Conservation (phyloP, 2,329 filamentous ascomycete genomes). For the Penicillium polonicum region DNA sequence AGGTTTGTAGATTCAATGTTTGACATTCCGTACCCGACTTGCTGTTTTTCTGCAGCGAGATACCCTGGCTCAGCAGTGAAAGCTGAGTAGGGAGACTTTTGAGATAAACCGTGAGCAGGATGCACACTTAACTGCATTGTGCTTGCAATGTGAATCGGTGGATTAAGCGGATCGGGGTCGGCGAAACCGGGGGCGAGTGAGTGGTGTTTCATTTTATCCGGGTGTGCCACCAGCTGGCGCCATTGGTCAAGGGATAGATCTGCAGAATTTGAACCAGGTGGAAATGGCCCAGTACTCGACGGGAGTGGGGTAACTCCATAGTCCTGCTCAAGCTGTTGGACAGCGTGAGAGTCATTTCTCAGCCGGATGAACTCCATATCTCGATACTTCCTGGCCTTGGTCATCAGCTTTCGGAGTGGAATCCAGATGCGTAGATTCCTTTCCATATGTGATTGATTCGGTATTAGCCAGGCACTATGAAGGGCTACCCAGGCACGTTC, state of each 20-base stretch:
- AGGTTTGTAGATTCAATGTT: not conserved
- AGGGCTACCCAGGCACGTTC: conserved; percentile 52
- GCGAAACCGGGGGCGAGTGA: too few relatives aligned
- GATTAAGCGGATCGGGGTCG: not conserved
- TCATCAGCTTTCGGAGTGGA: conserved; percentile 35
- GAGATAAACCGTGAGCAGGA: not conserved
- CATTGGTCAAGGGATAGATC: conserved; percentile 31
- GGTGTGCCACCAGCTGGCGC: conserved; percentile 27
- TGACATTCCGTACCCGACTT: not conserved
- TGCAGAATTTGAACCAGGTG: conserved; percentile 14
- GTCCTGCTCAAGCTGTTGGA: conserved; percentile 5
- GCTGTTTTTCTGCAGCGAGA: not conserved
- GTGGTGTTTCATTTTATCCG: not conserved
- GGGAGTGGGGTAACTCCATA: conserved; percentile 18
- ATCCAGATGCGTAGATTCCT: conserved; percentile 38
- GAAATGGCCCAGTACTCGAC: conserved; percentile 29
- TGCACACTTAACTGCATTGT: not conserved
- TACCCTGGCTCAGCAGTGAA: not conserved
- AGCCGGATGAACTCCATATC: conserved; percentile 33
- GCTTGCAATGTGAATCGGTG: not conserved
- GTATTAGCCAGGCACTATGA: conserved; percentile 45
- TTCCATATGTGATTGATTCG: conserved; percentile 30
- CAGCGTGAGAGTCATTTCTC: conserved; percentile 26
- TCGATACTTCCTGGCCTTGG: conserved; percentile 33
- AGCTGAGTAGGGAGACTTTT: not conserved